Conservation (phyloP, 2,329 filamentous ascomycete species). For the Aaosphaeria pasadenensis region DNA sequence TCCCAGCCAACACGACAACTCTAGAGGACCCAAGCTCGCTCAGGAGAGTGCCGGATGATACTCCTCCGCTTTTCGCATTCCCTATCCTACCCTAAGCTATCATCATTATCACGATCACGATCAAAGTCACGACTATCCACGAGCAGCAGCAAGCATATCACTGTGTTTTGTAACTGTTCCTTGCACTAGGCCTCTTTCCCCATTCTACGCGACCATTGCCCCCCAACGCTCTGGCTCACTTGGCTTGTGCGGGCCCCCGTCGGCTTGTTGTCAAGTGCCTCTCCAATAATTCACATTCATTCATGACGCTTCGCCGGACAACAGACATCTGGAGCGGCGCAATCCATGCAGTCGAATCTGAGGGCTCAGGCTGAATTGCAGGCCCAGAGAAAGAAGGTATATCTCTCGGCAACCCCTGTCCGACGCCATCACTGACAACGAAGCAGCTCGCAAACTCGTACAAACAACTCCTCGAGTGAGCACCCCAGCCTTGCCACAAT, state of each 20-base stretch:
- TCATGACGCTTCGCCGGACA: constrained; percentile 35
- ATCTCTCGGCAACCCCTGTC: constrained; percentile 1
- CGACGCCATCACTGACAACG: constrained; percentile 3
- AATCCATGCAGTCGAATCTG: constrained; percentile 44
- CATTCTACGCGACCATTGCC: background rate
- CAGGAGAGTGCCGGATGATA: constrained; percentile 3
- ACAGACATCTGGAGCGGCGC: constrained; percentile 27
- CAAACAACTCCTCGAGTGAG: constrained; percentile 90
- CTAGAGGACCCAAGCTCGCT: background rate
- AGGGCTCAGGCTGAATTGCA: constrained; percentile 56
- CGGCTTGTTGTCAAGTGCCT: constrained; percentile 16
- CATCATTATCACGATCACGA: no score
- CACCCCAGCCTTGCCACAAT: constrained; percentile 1
- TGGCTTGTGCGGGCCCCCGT: constrained; percentile 20
- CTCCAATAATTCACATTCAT: constrained; percentile 19
- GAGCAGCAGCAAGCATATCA: background rate
- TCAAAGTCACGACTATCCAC: no score
- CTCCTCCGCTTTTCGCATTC: background rate
- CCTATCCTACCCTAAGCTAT: background rate
- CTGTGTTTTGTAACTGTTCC: background rate
- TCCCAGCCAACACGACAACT: no score
- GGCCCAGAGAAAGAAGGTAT: constrained; percentile 58
- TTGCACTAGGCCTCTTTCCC: constrained; percentile 1
- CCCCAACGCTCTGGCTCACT: constrained; percentile 11
- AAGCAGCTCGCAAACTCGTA: constrained; percentile 90